These are phyloP conservation scores for Cryptomeria japonica DNA, from an alignment of 75 land plant species.

Conservation along the genomic window DNA sequence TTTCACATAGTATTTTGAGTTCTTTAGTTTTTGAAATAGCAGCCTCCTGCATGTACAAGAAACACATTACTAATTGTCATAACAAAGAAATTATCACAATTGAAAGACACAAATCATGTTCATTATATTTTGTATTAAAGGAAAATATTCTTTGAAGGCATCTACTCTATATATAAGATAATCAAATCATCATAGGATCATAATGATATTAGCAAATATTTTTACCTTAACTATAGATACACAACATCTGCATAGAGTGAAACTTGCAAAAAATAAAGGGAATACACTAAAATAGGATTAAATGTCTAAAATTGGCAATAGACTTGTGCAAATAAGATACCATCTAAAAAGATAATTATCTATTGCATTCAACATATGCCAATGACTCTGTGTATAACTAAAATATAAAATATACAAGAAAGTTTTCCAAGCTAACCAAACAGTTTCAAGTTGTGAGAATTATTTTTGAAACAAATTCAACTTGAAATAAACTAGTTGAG, in stretches of 20 bases:
- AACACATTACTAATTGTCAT: neutral
- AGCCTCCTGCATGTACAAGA: slow-evolving; percentile 64
- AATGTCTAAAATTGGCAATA: neutral
- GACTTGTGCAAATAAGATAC: neutral
- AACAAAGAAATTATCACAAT: neutral
- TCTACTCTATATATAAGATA: neutral
- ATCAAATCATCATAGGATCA: neutral
- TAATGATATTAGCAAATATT: neutral
- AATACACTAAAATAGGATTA: neutral
- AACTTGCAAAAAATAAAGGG: neutral
- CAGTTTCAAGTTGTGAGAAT: neutral
- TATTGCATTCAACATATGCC: no score
- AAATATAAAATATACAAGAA: neutral
- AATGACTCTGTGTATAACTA: neutral
- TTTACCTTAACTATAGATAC: neutral
- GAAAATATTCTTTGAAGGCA: neutral
- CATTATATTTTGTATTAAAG: neutral
- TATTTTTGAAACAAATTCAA: no score
- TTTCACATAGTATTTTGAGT: slow-evolving; percentile 74
- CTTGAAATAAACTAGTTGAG: no score
- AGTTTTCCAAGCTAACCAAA: neutral
- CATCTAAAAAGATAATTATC: neutral
- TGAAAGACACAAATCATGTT: neutral
- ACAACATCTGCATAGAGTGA: neutral
- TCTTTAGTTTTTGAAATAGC: slow-evolving; percentile 67